Evolutionary conservation across 768 basidiomycete genomes (phyloP).

Genomic region (Rhizopogon vulgaris): DNA sequence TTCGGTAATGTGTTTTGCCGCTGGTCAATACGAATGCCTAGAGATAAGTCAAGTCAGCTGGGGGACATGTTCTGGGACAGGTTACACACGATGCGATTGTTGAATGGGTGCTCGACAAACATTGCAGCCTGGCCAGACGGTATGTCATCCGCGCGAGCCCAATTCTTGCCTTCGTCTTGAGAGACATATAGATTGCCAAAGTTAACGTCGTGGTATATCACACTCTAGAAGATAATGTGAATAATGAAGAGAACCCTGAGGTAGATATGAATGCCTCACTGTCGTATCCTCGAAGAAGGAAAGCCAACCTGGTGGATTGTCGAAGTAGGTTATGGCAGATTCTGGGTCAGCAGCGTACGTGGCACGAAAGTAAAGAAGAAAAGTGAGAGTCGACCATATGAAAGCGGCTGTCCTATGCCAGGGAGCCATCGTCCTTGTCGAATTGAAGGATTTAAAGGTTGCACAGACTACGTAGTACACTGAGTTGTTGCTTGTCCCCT

Average conservation of each 20-base stretch:
- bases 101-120: slow-evolving; percentile 83
- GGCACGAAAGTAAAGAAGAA: slow-evolving; percentile 15
- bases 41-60: not conserved
- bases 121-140: slow-evolving; percentile 53
- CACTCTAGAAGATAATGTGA: slow-evolving; percentile 33
- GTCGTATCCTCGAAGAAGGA: slow-evolving; percentile 93
- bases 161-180: slow-evolving; percentile 78
- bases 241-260: not conserved
- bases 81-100: slow-evolving; percentile 61
- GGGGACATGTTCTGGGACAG: not conserved
- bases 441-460: not conserved
- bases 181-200: slow-evolving; percentile 72
- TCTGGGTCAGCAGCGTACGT: slow-evolving; percentile 40
- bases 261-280: slow-evolving; percentile 41
- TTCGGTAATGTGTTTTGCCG: slow-evolving; percentile 76
- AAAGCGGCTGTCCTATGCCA: slow-evolving; percentile 21
- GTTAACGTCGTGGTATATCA: slow-evolving; percentile 76
- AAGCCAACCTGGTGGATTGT: slow-evolving; percentile 66
- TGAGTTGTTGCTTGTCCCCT: no score
- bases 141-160: slow-evolving; percentile 45
- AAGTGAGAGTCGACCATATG: slow-evolving; percentile 19
- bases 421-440: slow-evolving; percentile 20
- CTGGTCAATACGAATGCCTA: slow-evolving; percentile 86
- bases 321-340: slow-evolving; percentile 47
- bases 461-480: no score